A percentile compares a stretch with the other conserved stretches of the same genome.
phyloP scores from a whole-genome alignment of 2,329 filamentous ascomycete species.

The Pseudocercospora musae region DNA sequence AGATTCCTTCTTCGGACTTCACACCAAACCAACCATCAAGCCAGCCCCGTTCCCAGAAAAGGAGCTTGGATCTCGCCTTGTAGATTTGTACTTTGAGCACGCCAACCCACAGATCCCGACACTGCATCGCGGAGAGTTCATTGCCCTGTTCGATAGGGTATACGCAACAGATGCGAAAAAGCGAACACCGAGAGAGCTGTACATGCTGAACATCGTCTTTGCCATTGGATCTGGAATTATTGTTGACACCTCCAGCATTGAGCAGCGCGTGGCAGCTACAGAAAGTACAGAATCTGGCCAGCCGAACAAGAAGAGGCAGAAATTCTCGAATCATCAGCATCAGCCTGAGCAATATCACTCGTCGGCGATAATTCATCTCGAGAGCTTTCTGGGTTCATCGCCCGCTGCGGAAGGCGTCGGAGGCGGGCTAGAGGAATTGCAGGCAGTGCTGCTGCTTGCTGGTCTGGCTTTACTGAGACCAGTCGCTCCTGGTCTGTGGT shows the following conservation, averaged over 20 bases:
- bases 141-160: constrained; percentile 78
- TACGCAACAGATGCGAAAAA: constrained; percentile 67
- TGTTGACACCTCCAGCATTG: constrained; percentile 53
- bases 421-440: constrained; percentile 87
- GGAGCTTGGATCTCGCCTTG: constrained; percentile 68
- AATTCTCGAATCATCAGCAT: constrained; percentile 48
- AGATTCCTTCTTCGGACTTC: constrained; percentile 95
- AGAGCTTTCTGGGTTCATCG: constrained; percentile 72
- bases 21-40: constrained; percentile 83
- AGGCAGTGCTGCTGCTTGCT: constrained; percentile 86
- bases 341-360: constrained; percentile 96
- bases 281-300: constrained; percentile 33
- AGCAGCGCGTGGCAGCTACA: constrained; percentile 23
- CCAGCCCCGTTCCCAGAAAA: constrained; percentile 79
- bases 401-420: constrained; percentile 65
- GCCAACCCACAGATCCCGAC: constrained; percentile 95
- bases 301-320: constrained; percentile 48
- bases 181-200: constrained; percentile 76
- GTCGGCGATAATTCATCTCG: constrained; percentile 86
- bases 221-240: constrained; percentile 94
- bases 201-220: constrained; percentile 94
- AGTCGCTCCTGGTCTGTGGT: constrained; percentile 92
- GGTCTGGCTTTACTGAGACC: constrained; percentile 88
- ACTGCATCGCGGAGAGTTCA: constrained; percentile 83
- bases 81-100: constrained; percentile 88